These are phyloP conservation scores for Salix caprea DNA, from an alignment of 345 rosid species.

Conservation along the genomic window DNA sequence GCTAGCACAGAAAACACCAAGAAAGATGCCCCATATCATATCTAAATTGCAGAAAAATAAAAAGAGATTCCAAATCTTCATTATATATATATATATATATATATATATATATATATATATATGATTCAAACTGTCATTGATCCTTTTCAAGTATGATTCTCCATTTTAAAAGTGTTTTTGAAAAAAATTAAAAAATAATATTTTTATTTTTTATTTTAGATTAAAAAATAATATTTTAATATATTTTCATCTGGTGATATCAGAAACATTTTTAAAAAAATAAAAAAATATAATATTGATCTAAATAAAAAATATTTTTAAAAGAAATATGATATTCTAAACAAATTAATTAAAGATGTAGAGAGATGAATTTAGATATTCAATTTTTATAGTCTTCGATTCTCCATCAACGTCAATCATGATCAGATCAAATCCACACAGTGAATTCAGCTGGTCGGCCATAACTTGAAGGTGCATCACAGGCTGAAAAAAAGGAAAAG, in stretches of 20 bases:
- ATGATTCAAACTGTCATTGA: not conserved
- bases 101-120: not conserved
- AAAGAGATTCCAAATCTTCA: constrained; percentile 15
- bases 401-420: constrained; percentile 3
- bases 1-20: constrained; percentile 17
- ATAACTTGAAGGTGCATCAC: not conserved
- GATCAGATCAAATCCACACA: constrained; percentile 12
- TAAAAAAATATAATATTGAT: too few species aligned
- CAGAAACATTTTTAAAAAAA: too few species aligned
- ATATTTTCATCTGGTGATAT: too few species aligned
- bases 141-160: too few species aligned
- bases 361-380: constrained; percentile 2
- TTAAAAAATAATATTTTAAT: too few species aligned
- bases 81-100: too few species aligned
- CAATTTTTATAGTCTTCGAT: not conserved
- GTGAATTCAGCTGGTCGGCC: constrained; percentile 30
- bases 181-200: too few species aligned
- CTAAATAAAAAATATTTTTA: too few species aligned
- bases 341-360: not conserved
- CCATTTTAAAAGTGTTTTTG: too few species aligned
- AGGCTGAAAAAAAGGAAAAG: not conserved
- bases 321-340: too few species aligned
- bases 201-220: too few species aligned
- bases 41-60: constrained; percentile 24
- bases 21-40: constrained; percentile 31